phyloP scores from a whole-genome alignment of 106 monocot genomes.

The Dioscorea alata region DNA sequence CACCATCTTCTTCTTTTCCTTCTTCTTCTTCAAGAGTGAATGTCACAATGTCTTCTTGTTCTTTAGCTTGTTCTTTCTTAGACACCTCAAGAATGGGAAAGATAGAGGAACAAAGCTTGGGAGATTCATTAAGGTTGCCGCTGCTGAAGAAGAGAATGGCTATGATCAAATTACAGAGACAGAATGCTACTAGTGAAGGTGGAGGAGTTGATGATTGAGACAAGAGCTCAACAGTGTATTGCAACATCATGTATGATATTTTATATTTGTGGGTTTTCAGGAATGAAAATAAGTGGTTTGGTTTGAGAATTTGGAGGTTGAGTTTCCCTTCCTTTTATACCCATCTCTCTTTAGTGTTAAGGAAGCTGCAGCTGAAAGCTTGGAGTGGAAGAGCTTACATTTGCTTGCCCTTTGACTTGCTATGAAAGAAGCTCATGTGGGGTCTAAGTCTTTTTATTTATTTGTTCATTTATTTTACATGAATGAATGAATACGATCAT shows the following conservation, averaged over 20 bases:
- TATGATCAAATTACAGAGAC: constrained; percentile 20
- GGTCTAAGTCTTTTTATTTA: too few species aligned
- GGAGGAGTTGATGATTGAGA: neutral
- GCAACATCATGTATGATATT: neutral
- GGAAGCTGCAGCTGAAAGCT: too few species aligned
- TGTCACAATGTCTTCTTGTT: neutral
- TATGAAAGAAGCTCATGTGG: too few species aligned
- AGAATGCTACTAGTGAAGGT: constrained; percentile 17
- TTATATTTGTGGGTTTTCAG: too few species aligned
- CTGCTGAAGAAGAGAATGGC: constrained; percentile 16
- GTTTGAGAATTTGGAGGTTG: neutral
- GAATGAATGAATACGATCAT: too few species aligned
- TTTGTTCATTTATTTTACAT: too few species aligned
- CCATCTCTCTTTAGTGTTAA: too few species aligned
- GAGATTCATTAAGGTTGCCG: neutral
- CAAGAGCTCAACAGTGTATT: constrained; percentile 1
- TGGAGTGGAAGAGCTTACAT: too few species aligned
- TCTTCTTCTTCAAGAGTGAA: neutral
- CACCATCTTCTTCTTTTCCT: neutral
- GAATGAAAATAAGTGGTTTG: too few species aligned
- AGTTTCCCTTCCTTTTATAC: too few species aligned
- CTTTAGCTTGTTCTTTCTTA: too few species aligned
- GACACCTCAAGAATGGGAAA: neutral
- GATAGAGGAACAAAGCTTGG: neutral
- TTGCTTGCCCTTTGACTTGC: too few species aligned